Base-by-base conservation (phyloP, 1,284 basidiomycete species). In the Sphaerobolus stellatus region DNA sequence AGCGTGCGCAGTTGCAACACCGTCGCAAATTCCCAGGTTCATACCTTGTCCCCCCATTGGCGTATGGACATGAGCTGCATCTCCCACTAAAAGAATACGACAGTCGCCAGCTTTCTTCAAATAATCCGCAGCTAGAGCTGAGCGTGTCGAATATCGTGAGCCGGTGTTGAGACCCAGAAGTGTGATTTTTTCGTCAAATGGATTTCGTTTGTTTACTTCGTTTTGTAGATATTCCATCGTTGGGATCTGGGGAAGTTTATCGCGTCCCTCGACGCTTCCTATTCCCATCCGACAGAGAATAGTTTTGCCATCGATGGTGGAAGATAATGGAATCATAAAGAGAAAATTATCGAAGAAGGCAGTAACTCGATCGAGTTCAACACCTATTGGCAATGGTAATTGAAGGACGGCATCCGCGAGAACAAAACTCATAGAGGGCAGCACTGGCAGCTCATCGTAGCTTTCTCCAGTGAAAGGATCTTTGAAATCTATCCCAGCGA, bases 1-100 rank as follows among this genome's bases (percentile, higher is more conserved):
- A 16, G 47, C 38, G 14, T 31, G 29, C 7, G 46, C 52, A 18
- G 33, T 27, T 11, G 46, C 20, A 22, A 74, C 63, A 1, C 73
- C 73, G 57, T 78, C 76, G 22, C 75, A 70, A 18, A 77, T 65
- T 8, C 74, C 73, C 16, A 76, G 67, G 47, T 75, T 76, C 74
- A 77, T 76, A 4, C 76, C 76, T 53, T 75, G 74, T 1, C 75
- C 76, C n/a, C 74, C 75, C 3, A 69, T 63, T 18, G 76, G 75
- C 3, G 71, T 71, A 54, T 76, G 75, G 29, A 75, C 72, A 61
- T 78, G 76, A 3, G 74, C 74, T 5, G 75, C 72, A 58, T 77
- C 76, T 20, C 76, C 75, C 5, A 74, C 59, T 11, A 77, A 68
- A 30, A 75, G 51, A 20, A 54, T 43, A 30, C 49, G 68, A 16